Evolutionary conservation across 495 filamentous ascomycete genomes (phyloP), one percentile per base, ranked within the genome.

Genomic region (Xylaria curta): DNA sequence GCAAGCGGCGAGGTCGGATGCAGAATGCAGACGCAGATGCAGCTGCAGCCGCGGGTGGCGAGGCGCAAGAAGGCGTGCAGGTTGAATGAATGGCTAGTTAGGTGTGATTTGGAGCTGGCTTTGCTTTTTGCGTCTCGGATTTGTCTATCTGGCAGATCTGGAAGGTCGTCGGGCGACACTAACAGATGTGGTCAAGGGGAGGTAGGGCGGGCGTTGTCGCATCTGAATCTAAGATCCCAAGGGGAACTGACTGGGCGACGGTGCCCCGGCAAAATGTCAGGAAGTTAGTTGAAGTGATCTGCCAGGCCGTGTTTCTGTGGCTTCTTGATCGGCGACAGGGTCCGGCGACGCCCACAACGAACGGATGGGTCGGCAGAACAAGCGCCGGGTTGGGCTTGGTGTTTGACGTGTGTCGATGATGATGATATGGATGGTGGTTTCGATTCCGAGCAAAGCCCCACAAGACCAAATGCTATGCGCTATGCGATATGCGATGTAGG

Each of bases 291-390:
- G 36, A 38, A 60, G 58, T 59, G 56, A 31, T 65, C 44, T 70
- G 59, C 69, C 75, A 72, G 74, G 72, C 67, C 65, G 42, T 67
- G 72, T 76, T 76, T 76, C 70, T 73, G 65, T 66, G 58, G 42
- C 54, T 68, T 73, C 70, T 68, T 70, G 76, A 76, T 78, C 73
- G 74, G 47, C 72, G 69, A 58, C 66, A 75, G 74, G 75, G 69
- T 59, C 70, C 71, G 53, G 75, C 68, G 62, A 69, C 47, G 38
- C 64, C 47, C 51, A 42, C 64, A 40, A 40, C 68, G 46, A 10
- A 38, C 38, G 38, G 28, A 56, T 61, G 68, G 68, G 51, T 63
- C 65, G 64, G 72, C 65, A 56, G 67, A 68, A 64, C 68, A 64
- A 17, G 49, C 49, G 46, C 49, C 64, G 64, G 64, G 36, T 54